phyloP scores from a whole-genome alignment of 176 grass and related monocot genomes.

The Echinochloa phyllopogon region DNA sequence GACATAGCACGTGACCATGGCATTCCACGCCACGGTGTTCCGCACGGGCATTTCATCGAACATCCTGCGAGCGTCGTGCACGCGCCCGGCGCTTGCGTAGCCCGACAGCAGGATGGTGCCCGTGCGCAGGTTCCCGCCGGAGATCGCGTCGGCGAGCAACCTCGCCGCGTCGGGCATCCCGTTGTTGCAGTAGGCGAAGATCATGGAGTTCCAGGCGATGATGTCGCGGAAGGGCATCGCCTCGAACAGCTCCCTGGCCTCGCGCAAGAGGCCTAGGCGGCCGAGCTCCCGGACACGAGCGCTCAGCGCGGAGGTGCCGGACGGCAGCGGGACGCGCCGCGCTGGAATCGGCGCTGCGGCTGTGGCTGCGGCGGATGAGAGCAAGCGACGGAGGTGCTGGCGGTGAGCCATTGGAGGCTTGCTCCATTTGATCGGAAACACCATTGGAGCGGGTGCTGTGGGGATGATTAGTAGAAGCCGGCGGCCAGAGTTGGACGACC shows the following conservation, averaged over 20 bases:
- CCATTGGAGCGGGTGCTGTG: conserved; percentile 17
- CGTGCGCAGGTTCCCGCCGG: conserved; percentile 47
- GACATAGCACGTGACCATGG: conserved; percentile 64
- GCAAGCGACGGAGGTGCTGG: conserved; percentile 35
- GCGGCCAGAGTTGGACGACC: too few relatives aligned
- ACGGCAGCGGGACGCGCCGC: neutral
- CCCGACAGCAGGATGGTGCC: conserved; percentile 56
- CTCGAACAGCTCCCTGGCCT: conserved; percentile 61
- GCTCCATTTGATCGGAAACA: conserved; percentile 33
- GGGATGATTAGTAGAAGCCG: neutral
- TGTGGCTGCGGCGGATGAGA: conserved; percentile 20
- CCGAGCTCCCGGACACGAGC: conserved; percentile 50
- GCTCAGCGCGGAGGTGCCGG: neutral
- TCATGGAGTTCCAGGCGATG: conserved; percentile 63
- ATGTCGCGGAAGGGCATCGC: conserved; percentile 48
- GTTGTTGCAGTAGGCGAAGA: conserved; percentile 42
- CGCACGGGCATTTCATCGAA: conserved; percentile 61
- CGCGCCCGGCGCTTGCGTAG: conserved; percentile 40
- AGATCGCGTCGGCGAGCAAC: conserved; percentile 39
- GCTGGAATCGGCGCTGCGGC: neutral
- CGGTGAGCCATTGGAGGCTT: conserved; percentile 1
- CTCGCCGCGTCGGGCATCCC: conserved; percentile 49
- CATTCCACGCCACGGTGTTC: conserved; percentile 62
- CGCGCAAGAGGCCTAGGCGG: conserved; percentile 40
- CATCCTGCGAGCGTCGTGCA: conserved; percentile 52